Evolutionary conservation across 176 grass and related monocot species (phyloP), one percentile per base, ranked within the genome.

Genomic region (Miscanthus lutarioriparius): DNA sequence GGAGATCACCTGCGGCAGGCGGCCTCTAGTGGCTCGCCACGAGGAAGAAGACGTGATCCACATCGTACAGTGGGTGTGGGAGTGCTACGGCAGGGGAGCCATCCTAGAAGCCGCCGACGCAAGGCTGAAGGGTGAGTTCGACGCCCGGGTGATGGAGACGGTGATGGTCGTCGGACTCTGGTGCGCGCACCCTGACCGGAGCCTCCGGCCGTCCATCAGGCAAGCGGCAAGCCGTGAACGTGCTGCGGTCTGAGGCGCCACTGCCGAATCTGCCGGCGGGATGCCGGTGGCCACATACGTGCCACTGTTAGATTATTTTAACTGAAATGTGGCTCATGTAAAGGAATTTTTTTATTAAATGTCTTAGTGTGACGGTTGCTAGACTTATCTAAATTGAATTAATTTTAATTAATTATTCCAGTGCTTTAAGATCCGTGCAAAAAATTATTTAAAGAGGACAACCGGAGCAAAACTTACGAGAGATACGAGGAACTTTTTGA

Each of bases 81-180:
- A 86, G 17, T 32, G 7, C 8, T 61, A 85, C 22, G 47, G 89
- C 47, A 25, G 13, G 1, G 75, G 84, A 15, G 33, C 2, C 20
- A 16, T 94, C 5, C 45, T 91, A 1, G 77, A 81, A 13, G 79
- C 70, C 4, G 80, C 64, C 7, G 92, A 94, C 6, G 35, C 13
- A 0, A 35, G 76, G 32, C 75, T 91, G 1, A 26, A 65, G 0
- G 76, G 80, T 1, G 40, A 84, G 3, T 86, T 86, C 28, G 6
- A 53, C 7, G 23, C 2, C 8, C 0, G 13, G 17, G 80, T 83
- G 22, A 80, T 92, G 81, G 89, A 85, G 81, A 5, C 84, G 0
- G 9, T 91, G 63, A 56, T 92, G 84, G 7, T 76, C 0, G 87
- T 87, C 5, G 87, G 92, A 3, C 87, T 94, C 14, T 87, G 81